A percentile compares a stretch with the other conserved stretches of the same genome.
Evolutionary conservation across 768 basidiomycete genomes (phyloP).

Genomic region (Psilocybe tampanensis): DNA sequence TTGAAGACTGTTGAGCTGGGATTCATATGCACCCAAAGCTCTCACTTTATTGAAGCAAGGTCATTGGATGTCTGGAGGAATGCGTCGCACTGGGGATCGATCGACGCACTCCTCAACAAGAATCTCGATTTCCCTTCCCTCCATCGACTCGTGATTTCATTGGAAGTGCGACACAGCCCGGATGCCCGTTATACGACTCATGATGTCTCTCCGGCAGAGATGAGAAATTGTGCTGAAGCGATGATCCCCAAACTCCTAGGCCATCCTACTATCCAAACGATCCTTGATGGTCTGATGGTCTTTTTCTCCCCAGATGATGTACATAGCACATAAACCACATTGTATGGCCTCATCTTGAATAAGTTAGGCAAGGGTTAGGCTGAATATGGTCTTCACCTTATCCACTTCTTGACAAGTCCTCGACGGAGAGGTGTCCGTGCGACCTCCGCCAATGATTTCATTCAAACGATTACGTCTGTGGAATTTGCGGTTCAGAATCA

Average conservation of each 20-base stretch:
- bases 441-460: no score
- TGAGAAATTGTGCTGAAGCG: not conserved
- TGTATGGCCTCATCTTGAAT: no score
- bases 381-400: no score
- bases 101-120: not conserved
- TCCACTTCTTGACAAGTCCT: no score
- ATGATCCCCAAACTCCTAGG: not conserved
- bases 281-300: not conserved
- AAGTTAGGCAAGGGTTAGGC: no score
- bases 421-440: no score
- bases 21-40: not conserved
- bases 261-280: not conserved
- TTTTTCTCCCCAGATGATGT: not conserved
- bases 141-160: not conserved
- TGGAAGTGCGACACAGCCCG: not conserved
- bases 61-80: not conserved
- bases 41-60: not conserved
- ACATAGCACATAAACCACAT: no score
- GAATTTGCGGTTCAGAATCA: no score
- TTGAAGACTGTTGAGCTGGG: not conserved
- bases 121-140: not conserved
- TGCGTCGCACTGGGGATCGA: not conserved
- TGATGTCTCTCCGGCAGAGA: not conserved
- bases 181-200: not conserved
- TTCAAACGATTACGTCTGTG: no score